Percentiles rank a stretch among this genome's conserved stretches.
These are phyloP conservation scores for Penicillium sclerotigenum DNA, from an alignment of 2,329 filamentous ascomycete genomes.

Conservation along the genomic window DNA sequence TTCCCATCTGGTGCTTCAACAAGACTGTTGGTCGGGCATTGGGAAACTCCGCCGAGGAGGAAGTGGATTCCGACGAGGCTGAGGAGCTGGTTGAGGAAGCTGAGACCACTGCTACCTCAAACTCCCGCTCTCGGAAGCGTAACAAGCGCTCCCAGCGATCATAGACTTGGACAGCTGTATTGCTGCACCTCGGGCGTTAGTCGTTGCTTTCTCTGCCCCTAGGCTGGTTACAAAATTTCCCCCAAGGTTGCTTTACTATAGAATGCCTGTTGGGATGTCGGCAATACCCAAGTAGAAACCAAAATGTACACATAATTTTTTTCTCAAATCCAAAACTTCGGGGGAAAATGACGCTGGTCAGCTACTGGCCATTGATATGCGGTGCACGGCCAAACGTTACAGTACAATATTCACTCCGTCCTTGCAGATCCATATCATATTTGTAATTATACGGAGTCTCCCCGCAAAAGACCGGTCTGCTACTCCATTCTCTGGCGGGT, in stretches of 20 bases:
- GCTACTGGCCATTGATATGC: not conserved
- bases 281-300: not conserved
- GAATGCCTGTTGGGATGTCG: not conserved
- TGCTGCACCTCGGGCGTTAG: not conserved
- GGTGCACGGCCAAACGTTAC: not conserved
- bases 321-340: not conserved
- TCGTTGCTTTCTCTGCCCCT: not conserved
- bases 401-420: not conserved
- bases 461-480: not conserved
- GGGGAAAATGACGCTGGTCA: not conserved
- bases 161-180: conserved; percentile 6
- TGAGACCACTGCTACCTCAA: conserved; percentile 27
- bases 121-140: conserved; percentile 24
- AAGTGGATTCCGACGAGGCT: conserved; percentile 18
- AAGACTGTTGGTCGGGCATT: conserved; percentile 36
- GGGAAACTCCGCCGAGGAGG: conserved; percentile 22
- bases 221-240: not conserved
- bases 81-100: conserved; percentile 23
- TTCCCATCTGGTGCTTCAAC: conserved; percentile 71
- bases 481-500: not conserved
- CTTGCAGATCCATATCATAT: not conserved
- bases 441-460: not conserved
- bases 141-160: conserved; percentile 32
- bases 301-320: conserved; percentile 10
- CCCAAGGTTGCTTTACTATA: conserved; percentile 2